Evolutionary conservation across 805 yeast species (phyloP).

Genomic region (Metschnikowia arizonensis): DNA sequence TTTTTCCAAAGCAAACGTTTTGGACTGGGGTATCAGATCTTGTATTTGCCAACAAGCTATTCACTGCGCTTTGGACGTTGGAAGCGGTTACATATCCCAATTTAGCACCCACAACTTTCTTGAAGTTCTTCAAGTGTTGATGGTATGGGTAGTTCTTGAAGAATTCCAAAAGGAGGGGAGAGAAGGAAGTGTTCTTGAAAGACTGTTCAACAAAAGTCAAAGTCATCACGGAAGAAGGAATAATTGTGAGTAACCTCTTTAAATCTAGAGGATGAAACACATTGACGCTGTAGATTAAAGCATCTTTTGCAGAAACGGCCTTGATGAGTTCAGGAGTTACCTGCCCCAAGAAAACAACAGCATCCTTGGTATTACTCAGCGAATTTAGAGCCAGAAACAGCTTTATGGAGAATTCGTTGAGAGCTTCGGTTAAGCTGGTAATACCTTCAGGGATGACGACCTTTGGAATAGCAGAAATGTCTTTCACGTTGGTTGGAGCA

Average conservation of each 20-base stretch:
- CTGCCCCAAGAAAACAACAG: constrained; percentile 63
- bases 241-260: constrained; percentile 40
- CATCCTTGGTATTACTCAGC: constrained; percentile 38
- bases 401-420: constrained; percentile 22
- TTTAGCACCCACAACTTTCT: constrained; percentile 51
- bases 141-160: constrained; percentile 51
- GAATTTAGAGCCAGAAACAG: constrained; percentile 31
- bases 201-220: constrained; percentile 70
- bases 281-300: constrained; percentile 53
- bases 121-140: constrained; percentile 45
- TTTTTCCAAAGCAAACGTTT: constrained; percentile 56
- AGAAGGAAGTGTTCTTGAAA: constrained; percentile 36
- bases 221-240: constrained; percentile 54
- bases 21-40: constrained; percentile 54
- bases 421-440: constrained; percentile 21
- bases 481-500: constrained; percentile 25
- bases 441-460: neutral
- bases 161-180: constrained; percentile 73
- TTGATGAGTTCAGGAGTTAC: constrained; percentile 41
- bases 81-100: constrained; percentile 46
- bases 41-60: constrained; percentile 50
- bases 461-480: constrained; percentile 6
- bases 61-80: constrained; percentile 39
- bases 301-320: constrained; percentile 34
- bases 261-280: constrained; percentile 72